Percentiles rank a stretch among this genome's conserved stretches.
Evolutionary conservation across 1,284 basidiomycete genomes (phyloP).

Genomic region (Naganishia liquefaciens): DNA sequence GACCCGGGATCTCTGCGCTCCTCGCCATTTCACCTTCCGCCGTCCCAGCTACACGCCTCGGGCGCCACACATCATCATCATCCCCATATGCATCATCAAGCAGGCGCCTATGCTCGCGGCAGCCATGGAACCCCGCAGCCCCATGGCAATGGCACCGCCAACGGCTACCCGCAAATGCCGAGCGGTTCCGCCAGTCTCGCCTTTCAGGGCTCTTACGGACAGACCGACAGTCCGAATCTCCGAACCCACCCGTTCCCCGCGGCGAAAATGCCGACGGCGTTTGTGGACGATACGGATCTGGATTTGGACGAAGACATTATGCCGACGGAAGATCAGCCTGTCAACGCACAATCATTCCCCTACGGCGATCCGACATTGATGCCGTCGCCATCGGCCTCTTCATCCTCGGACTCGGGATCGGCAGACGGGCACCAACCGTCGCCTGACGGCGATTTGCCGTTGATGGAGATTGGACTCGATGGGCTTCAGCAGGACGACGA

Average conservation of each 20-base stretch:
- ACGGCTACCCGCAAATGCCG: background rate
- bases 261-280: background rate
- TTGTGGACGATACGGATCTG: background rate
- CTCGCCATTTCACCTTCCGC: conserved; percentile 22
- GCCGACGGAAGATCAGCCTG: conserved; percentile 6
- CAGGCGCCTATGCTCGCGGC: background rate
- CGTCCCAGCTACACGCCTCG: conserved; percentile 4
- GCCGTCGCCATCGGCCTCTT: conserved; percentile 2
- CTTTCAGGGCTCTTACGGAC: background rate
- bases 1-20: conserved; percentile 19
- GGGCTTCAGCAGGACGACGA: conserved; percentile 33
- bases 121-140: too few species aligned
- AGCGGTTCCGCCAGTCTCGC: background rate
- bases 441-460: background rate
- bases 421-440: background rate
- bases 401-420: conserved; percentile 8
- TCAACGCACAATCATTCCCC: background rate
- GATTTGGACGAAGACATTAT: conserved; percentile 14
- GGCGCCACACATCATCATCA: background rate
- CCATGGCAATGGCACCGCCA: background rate
- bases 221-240: background rate
- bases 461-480: background rate
- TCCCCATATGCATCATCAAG: conserved; percentile 6
- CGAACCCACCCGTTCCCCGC: background rate
- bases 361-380: conserved; percentile 9